phyloP scores from a whole-genome alignment of 495 filamentous ascomycete genomes.

The Penicillium dipodomyicola region DNA sequence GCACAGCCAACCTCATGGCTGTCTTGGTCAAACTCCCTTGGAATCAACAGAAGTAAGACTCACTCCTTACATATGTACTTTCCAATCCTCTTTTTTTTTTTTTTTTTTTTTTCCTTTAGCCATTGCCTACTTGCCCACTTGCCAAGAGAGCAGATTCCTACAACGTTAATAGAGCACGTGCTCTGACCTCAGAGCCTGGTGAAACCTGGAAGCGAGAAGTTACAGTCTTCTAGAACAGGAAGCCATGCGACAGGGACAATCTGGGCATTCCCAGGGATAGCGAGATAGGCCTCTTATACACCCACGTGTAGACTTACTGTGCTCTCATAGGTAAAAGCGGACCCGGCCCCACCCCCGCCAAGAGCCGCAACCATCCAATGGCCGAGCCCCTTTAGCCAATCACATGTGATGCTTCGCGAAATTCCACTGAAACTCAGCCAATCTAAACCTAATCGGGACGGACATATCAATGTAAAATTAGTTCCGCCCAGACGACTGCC shows the following conservation, averaged over 20 bases:
- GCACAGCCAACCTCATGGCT: not conserved
- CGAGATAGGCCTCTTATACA: not conserved
- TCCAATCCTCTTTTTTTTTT: too few relatives aligned
- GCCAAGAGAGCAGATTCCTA: not conserved
- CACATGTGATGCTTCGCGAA: not conserved
- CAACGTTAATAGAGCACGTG: not conserved
- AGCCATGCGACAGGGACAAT: not conserved
- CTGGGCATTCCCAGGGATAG: not conserved
- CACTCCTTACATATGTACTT: too few relatives aligned
- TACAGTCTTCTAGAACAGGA: constrained; percentile 4
- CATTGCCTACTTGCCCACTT: too few relatives aligned
- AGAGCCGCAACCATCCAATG: constrained; percentile 6
- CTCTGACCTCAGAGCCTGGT: too few relatives aligned
- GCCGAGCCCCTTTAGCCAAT: not conserved
- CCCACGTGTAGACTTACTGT: constrained; percentile 1
- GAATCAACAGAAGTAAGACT: not conserved
- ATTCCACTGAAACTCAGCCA: not conserved
- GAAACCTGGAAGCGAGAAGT: too few relatives aligned
- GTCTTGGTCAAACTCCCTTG: not conserved
- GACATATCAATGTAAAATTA: not conserved
- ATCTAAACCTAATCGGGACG: not conserved
- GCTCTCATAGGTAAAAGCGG: constrained; percentile 1
- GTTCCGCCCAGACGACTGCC: not conserved
- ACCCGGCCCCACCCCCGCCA: constrained; percentile 5
- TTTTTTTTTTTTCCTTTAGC: too few relatives aligned